Base-by-base conservation (phyloP, 331 rosid genomes). In the Erythrophleum ivorense region DNA sequence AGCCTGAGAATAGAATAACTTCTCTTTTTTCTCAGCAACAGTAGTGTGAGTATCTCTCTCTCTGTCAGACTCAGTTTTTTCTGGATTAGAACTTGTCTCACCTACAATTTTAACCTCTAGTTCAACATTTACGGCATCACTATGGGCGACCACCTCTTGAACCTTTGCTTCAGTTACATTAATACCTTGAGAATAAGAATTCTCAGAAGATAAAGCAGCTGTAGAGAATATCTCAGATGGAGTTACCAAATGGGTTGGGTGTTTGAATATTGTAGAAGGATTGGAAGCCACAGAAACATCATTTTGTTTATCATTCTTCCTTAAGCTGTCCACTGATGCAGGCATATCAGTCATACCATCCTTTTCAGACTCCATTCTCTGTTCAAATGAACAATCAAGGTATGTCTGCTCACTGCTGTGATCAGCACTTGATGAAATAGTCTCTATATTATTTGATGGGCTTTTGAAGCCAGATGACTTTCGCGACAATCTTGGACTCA, bases 171-270 rank as follows among this genome's bases (percentile, higher is more conserved):
- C 93, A 38, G 81, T 81, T 43, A 82, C 97, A 84, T 75, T 85
- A 87, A 85, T 45, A 65, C 89, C 83, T 69, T 85, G 89, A 77
- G 94, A 82, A 73, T 78, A 78, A 59, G 88, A 80, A 70, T 78
- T 86, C 36, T 90, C 97, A 63, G 99, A 85, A 66, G 99, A 85
- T 77, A 94, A 89, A 76, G 94, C 71, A 77, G 94, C 89, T 89
- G 81, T 89, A 33, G 90, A 86, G 79, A 90, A 84, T 82, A 96
- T 89, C 88, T 94, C 98, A 16, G 98, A 89, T 41, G 99, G 99
- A 62, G 99, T 96, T 73, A 96, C 94, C 79, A 96, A 85, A 87
- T 96, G 99, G 36, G 98, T 96, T 33, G 98, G 98, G 81, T 88
- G 97, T 80, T 92, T 91, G 84, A 85, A 94, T 75, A 71, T 74